Base-by-base conservation (phyloP, 805 yeast genomes). In the Wickerhamiella nectarea region DNA sequence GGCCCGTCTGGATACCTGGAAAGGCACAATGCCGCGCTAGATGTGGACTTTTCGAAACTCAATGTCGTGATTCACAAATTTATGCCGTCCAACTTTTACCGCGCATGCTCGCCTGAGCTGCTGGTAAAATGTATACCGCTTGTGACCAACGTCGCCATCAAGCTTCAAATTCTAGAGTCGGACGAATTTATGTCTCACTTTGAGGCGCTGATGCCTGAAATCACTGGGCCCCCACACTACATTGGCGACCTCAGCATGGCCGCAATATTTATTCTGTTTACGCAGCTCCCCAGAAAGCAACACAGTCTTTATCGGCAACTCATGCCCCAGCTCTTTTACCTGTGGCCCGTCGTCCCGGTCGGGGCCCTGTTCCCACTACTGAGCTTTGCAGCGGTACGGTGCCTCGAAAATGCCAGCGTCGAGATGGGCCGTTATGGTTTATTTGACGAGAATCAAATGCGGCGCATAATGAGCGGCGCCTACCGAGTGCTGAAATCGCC, bases 251-350 rank as follows among this genome's bases (percentile, higher is more conserved):
- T 25, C 26, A 20, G 36, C 21, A 21, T 44, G 31, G 14, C 22
- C 25, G 21, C 35, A 2, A 6, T 44, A 31, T 15, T 36, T 22
- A 41, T 54, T 33, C 54, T 38, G 18, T 42, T 26, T 12, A 35
- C 19, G 34, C 47, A 15, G 42, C 26, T 26, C 46, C 43, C 38
- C 42, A 15, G 20, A 15, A 20, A 15, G 18, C 36, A 37, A 21
- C 31, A 31, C 26, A 22, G 12, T n/a, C 7, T 74, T 69, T 46
- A 69, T 74, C 64, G 74, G 22, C 71, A 75, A 48, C 76, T 78
- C 50, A 56, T 83, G 22, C 77, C 87, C 0, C 62, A 83, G 2
- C 56, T 84, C 6, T 82, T 83, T 51, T 76, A 81, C 48, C 61
- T 82, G 36, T 85, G 95, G 94, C 56, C 72, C 66, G 76, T 47